These are phyloP conservation scores for Pistacia integerrima DNA, from an alignment of 345 rosid genomes.

Conservation along the genomic window DNA sequence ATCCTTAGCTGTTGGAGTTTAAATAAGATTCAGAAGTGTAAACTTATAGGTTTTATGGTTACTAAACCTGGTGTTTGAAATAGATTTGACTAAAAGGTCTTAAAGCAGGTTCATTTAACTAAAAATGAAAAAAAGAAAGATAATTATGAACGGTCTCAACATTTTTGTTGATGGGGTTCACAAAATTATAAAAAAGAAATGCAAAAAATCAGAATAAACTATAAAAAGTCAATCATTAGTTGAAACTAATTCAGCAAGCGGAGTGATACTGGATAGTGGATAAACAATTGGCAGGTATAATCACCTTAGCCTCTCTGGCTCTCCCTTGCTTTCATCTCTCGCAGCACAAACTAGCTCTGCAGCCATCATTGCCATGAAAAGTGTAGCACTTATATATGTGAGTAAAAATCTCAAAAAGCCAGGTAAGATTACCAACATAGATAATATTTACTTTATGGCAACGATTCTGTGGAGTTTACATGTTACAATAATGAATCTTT, in stretches of 20 bases:
- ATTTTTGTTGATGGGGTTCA: not conserved
- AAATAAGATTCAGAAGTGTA: not conserved
- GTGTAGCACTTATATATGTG: not conserved
- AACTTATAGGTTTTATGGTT: too few relatives aligned
- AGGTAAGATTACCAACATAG: not conserved
- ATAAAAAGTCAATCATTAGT: not conserved
- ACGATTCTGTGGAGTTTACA: not conserved
- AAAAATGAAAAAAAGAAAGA: not conserved
- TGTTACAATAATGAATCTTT: not conserved
- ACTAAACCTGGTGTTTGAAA: not conserved
- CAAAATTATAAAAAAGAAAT: not conserved
- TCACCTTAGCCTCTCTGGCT: conserved; percentile 88
- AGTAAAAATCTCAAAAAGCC: not conserved
- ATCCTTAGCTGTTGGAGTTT: not conserved
- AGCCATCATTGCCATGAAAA: conserved; percentile 74
- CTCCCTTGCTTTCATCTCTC: conserved; percentile 63
- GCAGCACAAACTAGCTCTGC: conserved; percentile 90
- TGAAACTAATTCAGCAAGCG: not conserved
- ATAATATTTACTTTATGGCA: not conserved
- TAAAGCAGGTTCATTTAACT: not conserved
- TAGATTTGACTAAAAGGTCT: not conserved
- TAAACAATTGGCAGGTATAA: not conserved
- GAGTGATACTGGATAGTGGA: not conserved
- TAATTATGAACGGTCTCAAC: not conserved
- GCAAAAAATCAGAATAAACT: too few relatives aligned